Evolutionary conservation across 1,284 basidiomycete genomes (phyloP).

Genomic region (Agroathelia rolfsii): DNA sequence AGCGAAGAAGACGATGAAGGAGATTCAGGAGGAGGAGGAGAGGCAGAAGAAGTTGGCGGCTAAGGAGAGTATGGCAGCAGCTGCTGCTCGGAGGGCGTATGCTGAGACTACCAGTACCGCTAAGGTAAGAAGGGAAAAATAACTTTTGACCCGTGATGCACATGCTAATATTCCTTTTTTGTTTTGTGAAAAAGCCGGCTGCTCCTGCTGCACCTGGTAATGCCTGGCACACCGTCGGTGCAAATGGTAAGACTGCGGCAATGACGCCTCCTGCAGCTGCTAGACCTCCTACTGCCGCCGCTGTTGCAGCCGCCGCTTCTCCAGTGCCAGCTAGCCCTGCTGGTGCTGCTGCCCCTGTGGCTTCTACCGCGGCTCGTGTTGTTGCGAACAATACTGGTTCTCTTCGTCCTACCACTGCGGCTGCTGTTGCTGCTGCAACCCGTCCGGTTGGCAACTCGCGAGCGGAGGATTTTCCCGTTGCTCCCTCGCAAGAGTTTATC

Average conservation of each 20-base stretch:
- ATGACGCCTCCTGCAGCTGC: slow-evolving; percentile 16
- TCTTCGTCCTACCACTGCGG: too few relatives aligned
- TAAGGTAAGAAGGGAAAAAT: slow-evolving; percentile 51
- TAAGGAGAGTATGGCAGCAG: slow-evolving; percentile 50
- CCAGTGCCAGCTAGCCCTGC: slow-evolving; percentile 10
- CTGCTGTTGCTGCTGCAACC: slow-evolving; percentile 29
- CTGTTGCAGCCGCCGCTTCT: slow-evolving; percentile 11
- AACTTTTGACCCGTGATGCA: slow-evolving; percentile 3
- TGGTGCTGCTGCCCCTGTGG: slow-evolving; percentile 23
- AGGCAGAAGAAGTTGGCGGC: slow-evolving; percentile 59
- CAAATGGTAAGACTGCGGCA: slow-evolving; percentile 55
- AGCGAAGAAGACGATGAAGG: slow-evolving; percentile 92
- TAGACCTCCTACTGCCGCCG: slow-evolving; percentile 25
- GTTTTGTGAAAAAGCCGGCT: slow-evolving; percentile 15
- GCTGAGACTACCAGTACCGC: slow-evolving; percentile 73
- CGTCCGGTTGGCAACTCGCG: too few relatives aligned
- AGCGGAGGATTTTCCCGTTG: slow-evolving; percentile 47
- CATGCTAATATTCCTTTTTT: slow-evolving; percentile 1
- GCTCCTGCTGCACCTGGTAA: slow-evolving; percentile 30
- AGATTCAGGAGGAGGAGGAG: slow-evolving; percentile 98
- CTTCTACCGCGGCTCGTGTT: slow-evolving; percentile 22
- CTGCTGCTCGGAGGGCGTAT: slow-evolving; percentile 60
- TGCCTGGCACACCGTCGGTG: slow-evolving; percentile 82
- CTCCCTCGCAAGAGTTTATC: slow-evolving; percentile 84
- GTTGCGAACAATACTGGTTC: too few relatives aligned